These are phyloP conservation scores for Bothriochloa decipiens DNA, from an alignment of 176 grass and related monocot genomes.

Conservation along the genomic window DNA sequence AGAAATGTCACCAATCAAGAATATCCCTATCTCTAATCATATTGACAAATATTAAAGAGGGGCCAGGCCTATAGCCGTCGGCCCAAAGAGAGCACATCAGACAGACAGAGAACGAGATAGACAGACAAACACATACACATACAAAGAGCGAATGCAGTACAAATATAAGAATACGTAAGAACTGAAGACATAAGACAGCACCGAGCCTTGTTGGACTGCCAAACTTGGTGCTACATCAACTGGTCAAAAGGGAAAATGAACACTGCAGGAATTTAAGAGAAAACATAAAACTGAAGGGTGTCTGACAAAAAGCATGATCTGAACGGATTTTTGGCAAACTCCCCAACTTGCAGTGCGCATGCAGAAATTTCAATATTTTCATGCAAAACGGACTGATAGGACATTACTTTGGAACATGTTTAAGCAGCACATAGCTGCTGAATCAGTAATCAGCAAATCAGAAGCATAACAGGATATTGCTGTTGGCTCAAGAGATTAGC, in stretches of 20 bases:
- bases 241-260: not conserved
- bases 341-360: not conserved
- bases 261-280: not conserved
- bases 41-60: too few species aligned
- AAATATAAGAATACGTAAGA: too few species aligned
- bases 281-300: not conserved
- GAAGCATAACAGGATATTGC: not conserved
- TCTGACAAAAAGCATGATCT: not conserved
- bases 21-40: too few species aligned
- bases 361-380: not conserved
- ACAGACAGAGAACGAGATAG: too few species aligned
- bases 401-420: not conserved
- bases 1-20: too few species aligned
- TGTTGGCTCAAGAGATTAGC: not conserved
- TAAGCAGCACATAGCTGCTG: not conserved
- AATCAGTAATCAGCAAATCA: not conserved
- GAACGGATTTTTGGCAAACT: not conserved
- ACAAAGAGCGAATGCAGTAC: too few species aligned
- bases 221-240: not conserved
- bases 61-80: too few species aligned
- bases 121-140: too few species aligned
- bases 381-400: not conserved
- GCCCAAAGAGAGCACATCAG: too few species aligned
- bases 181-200: too few species aligned
- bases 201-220: not conserved